A percentile compares a stretch with the other conserved stretches of the same genome.
These are phyloP conservation scores for Persicaria tinctoria DNA, from an alignment of 148 eudicot genomes.

Conservation along the genomic window DNA sequence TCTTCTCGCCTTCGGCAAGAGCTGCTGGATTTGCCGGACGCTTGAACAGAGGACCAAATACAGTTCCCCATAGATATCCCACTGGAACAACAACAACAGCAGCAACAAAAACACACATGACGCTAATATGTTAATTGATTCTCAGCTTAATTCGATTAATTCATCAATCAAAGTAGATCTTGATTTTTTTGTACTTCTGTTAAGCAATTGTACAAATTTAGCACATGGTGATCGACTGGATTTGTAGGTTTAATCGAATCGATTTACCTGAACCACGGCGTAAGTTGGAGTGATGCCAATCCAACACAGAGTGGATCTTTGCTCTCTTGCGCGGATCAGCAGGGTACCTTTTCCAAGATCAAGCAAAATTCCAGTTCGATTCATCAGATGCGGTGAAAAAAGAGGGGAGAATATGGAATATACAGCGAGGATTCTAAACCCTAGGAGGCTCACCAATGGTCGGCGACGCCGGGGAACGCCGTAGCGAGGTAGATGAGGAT, in stretches of 20 bases:
- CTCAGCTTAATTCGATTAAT: background rate
- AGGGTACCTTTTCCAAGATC: conserved; percentile 23
- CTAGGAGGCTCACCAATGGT: conserved; percentile 25
- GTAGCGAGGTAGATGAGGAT: conserved; percentile 31
- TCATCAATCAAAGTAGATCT: too few relatives aligned
- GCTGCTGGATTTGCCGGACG: conserved; percentile 10
- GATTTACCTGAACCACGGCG: conserved; percentile 26
- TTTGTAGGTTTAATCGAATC: too few relatives aligned
- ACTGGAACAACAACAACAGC: conserved; percentile 10
- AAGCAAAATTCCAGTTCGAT: background rate
- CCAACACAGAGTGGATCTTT: conserved; percentile 24
- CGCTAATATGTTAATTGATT: background rate
- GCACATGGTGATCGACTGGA: too few relatives aligned
- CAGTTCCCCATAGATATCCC: conserved; percentile 19
- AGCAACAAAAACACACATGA: background rate
- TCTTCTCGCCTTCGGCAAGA: conserved; percentile 15
- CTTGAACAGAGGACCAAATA: conserved; percentile 21
- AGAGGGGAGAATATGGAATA: background rate
- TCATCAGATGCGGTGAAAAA: background rate
- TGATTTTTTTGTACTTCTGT: too few relatives aligned
- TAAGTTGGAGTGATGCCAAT: conserved; percentile 32
- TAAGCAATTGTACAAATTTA: too few relatives aligned
- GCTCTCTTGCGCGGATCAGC: conserved; percentile 28
- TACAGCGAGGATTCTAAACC: background rate
- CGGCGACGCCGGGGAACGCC: conserved; percentile 21